A percentile compares a stretch with the other conserved stretches of the same genome.
phyloP scores from a whole-genome alignment of 176 grass and related monocot species.

The Juncus effusus region DNA sequence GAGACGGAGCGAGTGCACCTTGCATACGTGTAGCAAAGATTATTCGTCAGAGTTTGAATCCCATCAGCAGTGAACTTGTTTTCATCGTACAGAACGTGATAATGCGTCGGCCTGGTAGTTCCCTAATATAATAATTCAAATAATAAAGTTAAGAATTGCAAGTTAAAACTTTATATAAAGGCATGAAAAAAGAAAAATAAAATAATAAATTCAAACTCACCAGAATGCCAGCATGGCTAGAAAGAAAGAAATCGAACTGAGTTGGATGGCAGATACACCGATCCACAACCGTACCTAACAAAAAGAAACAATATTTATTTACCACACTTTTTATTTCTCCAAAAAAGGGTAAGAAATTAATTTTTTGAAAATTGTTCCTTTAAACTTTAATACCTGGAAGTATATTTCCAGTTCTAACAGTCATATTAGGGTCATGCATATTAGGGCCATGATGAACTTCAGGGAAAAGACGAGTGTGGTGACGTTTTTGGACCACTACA shows the following conservation, averaged over 20 bases:
- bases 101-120: conserved; percentile 64
- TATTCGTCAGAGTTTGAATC: conserved; percentile 62
- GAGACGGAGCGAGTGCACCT: conserved; percentile 78
- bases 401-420: conserved; percentile 41
- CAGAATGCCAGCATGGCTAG: conserved; percentile 88
- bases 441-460: conserved; percentile 42
- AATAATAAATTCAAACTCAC: conserved; percentile 26
- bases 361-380: background rate
- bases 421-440: conserved; percentile 1
- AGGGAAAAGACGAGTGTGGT: conserved; percentile 69
- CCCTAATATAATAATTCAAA: conserved; percentile 30
- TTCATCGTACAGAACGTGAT: conserved; percentile 73
- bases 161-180: background rate
- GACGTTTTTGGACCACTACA: conserved; percentile 85
- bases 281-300: conserved; percentile 72
- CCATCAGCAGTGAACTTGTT: conserved; percentile 61
- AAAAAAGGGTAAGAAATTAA: background rate
- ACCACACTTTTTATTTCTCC: conserved; percentile 1
- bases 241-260: conserved; percentile 85
- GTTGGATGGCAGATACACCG: conserved; percentile 75
- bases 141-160: background rate
- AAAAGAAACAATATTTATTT: background rate
- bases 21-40: conserved; percentile 75
- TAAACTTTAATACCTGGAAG: conserved; percentile 43
- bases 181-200: background rate